Conservation (phyloP, 2,329 filamentous ascomycete genomes). For the Paracoccidioides brasiliensis region DNA sequence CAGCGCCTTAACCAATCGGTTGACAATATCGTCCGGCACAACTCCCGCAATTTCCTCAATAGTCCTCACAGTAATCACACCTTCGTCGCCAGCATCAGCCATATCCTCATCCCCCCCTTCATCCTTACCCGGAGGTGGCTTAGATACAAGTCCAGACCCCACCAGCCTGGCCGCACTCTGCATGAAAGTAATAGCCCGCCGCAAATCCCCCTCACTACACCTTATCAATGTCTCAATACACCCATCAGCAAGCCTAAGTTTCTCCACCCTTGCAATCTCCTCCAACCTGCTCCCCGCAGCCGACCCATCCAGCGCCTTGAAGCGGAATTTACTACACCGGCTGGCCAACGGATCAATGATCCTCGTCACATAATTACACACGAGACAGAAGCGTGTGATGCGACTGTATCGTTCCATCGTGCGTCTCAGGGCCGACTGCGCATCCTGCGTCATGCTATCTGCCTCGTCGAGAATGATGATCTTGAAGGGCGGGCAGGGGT, state of each 20-base stretch:
- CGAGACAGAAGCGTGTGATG: constrained; percentile 92
- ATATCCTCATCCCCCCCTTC: constrained; percentile 47
- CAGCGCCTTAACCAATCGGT: constrained; percentile 59
- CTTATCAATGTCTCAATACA: constrained; percentile 72
- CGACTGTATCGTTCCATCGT: constrained; percentile 98
- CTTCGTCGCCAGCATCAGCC: constrained; percentile 32
- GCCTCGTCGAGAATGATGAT: constrained; percentile 98
- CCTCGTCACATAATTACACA: constrained; percentile 96
- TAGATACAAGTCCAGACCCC: constrained; percentile 42
- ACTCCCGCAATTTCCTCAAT: constrained; percentile 95
- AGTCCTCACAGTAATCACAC: constrained; percentile 56
- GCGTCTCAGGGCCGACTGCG: constrained; percentile 77
- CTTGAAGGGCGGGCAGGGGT: constrained; percentile 95
- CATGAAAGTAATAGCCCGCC: constrained; percentile 91
- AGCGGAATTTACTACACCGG: constrained; percentile 91
- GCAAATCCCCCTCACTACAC: constrained; percentile 84
- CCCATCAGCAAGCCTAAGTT: constrained; percentile 61
- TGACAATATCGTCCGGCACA: constrained; percentile 64
- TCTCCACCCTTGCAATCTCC: constrained; percentile 70
- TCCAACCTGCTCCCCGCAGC: constrained; percentile 69
- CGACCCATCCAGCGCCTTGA: constrained; percentile 84
- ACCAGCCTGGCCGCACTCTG: constrained; percentile 88
- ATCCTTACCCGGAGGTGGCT: constrained; percentile 32
- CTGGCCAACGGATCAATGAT: constrained; percentile 95
- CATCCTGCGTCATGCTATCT: constrained; percentile 98